Evolutionary conservation across 2,329 filamentous ascomycete species (phyloP).

Genomic region (Paecilomyces dactylethromorphus): DNA sequence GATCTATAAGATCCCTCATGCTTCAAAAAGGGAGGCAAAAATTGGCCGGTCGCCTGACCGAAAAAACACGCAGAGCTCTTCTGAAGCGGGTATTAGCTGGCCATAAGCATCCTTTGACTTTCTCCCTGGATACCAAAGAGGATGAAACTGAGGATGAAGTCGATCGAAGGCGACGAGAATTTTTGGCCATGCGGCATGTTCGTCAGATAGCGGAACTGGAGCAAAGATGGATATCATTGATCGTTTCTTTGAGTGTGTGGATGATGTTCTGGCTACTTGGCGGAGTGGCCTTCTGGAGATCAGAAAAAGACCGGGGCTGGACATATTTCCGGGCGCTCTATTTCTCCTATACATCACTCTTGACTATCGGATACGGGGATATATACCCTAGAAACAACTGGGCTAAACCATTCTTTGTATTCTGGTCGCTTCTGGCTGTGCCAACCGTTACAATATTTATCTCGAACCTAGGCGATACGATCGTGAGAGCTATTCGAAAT

Average conservation of each 20-base stretch:
- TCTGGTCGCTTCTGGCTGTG: slow-evolving; percentile 34
- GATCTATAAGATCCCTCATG: slow-evolving; percentile 29
- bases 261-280: slow-evolving; percentile 39
- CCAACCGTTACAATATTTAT: slow-evolving; percentile 36
- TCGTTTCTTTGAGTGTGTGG: slow-evolving; percentile 30
- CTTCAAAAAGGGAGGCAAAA: slow-evolving; percentile 32
- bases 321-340: slow-evolving; percentile 33
- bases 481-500: slow-evolving; percentile 48
- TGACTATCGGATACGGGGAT: slow-evolving; percentile 37
- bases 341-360: slow-evolving; percentile 31
- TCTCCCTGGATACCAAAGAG: slow-evolving; percentile 4
- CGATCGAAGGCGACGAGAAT: slow-evolving; percentile 26
- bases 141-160: slow-evolving; percentile 11
- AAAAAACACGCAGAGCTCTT: slow-evolving; percentile 24
- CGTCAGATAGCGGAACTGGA: slow-evolving; percentile 35
- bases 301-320: slow-evolving; percentile 25
- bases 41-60: slow-evolving; percentile 25
- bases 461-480: slow-evolving; percentile 30
- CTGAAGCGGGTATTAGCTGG: slow-evolving; percentile 17
- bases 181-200: slow-evolving; percentile 42
- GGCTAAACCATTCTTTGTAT: slow-evolving; percentile 32
- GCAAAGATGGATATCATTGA: slow-evolving; percentile 36
- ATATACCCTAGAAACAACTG: slow-evolving; percentile 25
- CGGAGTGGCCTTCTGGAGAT: slow-evolving; percentile 28
- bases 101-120: slow-evolving; percentile 2